phyloP scores from a whole-genome alignment of 345 rosid species.

The Draba incana region DNA sequence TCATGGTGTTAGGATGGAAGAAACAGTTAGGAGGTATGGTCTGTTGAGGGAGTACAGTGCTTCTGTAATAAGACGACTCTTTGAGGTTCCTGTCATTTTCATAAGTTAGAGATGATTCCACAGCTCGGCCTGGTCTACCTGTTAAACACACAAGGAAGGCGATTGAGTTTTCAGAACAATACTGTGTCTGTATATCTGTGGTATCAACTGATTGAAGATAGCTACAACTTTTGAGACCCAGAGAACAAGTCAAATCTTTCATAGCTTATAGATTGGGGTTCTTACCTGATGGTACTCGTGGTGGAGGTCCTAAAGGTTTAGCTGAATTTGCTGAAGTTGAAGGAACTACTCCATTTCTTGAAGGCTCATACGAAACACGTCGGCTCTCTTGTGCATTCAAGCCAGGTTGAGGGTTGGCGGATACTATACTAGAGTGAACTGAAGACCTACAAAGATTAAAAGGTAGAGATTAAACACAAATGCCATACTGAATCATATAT shows the following conservation, averaged over 20 bases:
- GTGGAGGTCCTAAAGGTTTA: conserved; percentile 71
- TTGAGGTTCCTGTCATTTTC: conserved; percentile 59
- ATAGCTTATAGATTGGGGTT: conserved; percentile 1
- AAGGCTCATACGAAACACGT: conserved; percentile 50
- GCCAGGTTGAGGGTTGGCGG: conserved; percentile 50
- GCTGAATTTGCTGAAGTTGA: conserved; percentile 48
- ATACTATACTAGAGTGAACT: conserved; percentile 61
- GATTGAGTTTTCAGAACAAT: conserved; percentile 12
- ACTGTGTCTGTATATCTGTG: neutral
- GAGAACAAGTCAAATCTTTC: conserved; percentile 12
- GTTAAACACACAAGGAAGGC: conserved; percentile 32
- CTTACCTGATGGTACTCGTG: conserved; percentile 79
- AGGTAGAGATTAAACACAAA: conserved; percentile 17
- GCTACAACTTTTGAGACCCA: conserved; percentile 6
- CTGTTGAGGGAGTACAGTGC: conserved; percentile 57
- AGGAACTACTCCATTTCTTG: conserved; percentile 51
- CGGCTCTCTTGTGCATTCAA: conserved; percentile 48
- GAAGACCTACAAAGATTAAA: conserved; percentile 56
- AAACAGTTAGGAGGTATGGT: conserved; percentile 54
- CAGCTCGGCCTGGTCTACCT: conserved; percentile 88
- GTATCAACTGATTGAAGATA: conserved; percentile 3
- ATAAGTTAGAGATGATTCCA: conserved; percentile 63
- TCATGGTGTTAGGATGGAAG: conserved; percentile 46
- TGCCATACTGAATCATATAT: conserved; percentile 18
- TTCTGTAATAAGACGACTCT: conserved; percentile 53